Conservation (phyloP, 78 protist genomes). For the Abeoforma whisleri region DNA sequence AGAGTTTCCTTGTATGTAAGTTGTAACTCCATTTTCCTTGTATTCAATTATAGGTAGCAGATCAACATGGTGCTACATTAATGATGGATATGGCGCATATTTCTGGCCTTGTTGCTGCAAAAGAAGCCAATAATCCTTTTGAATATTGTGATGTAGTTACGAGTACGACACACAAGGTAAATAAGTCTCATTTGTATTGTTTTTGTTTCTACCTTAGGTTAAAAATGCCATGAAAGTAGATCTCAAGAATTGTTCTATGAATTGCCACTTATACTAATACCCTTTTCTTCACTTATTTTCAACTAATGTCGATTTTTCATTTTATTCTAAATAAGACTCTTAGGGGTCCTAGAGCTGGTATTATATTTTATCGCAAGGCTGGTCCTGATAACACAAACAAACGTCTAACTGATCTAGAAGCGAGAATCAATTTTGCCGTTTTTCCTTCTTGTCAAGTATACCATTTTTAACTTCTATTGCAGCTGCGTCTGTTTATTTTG, state of each 20-base stretch:
- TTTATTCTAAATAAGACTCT: constrained; percentile 64
- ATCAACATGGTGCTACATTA: constrained; percentile 78
- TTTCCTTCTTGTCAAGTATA: constrained; percentile 71
- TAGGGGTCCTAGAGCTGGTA: constrained; percentile 96
- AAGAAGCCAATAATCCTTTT: constrained; percentile 69
- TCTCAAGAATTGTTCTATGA: too few species aligned
- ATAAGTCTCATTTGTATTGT: too few species aligned
- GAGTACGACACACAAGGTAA: constrained; percentile 97
- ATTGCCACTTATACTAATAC: too few species aligned
- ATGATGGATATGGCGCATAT: constrained; percentile 98
- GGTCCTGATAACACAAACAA: not conserved
- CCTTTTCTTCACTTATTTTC: too few species aligned
- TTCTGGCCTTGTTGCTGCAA: constrained; percentile 81
- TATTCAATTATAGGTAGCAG: too few species aligned
- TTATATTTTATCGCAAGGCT: constrained; percentile 90
- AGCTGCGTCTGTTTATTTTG: too few species aligned
- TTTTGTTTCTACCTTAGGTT: too few species aligned
- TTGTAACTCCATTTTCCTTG: too few species aligned
- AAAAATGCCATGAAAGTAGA: too few species aligned
- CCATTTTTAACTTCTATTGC: too few species aligned
- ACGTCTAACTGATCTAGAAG: constrained; percentile 54
- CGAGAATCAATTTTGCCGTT: constrained; percentile 77
- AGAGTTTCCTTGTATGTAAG: too few species aligned
- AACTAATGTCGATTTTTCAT: too few species aligned
- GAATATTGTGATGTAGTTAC: constrained; percentile 91